A percentile compares a stretch with the other conserved stretches of the same genome.
These are phyloP conservation scores for Immersiporthe knoxdaviesiana DNA, from an alignment of 2,329 filamentous ascomycete genomes.

Conservation along the genomic window DNA sequence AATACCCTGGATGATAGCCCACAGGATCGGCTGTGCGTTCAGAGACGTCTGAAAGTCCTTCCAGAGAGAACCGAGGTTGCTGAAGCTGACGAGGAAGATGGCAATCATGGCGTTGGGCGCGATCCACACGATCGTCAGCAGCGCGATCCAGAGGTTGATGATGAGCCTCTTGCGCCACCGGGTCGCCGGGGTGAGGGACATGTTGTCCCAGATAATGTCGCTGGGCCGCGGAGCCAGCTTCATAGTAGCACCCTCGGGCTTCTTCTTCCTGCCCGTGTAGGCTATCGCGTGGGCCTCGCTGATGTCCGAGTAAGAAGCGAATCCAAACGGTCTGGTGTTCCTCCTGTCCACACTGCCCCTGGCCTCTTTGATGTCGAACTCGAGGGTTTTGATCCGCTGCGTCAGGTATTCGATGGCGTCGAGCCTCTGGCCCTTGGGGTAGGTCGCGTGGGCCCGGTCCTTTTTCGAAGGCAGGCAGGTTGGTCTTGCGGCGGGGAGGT, in stretches of 20 bases:
- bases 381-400: constrained; percentile 78
- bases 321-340: constrained; percentile 88
- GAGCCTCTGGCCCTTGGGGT: constrained; percentile 72
- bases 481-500: constrained; percentile 76
- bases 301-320: constrained; percentile 90
- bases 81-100: constrained; percentile 86
- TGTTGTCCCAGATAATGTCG: constrained; percentile 95
- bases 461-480: constrained; percentile 79
- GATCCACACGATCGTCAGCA: constrained; percentile 85
- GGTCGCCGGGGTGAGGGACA: constrained; percentile 70
- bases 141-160: constrained; percentile 81
- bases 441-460: constrained; percentile 68
- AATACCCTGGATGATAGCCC: constrained; percentile 92
- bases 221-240: constrained; percentile 81
- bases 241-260: constrained; percentile 77
- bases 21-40: constrained; percentile 64
- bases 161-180: constrained; percentile 74
- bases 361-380: constrained; percentile 82
- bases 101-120: constrained; percentile 93
- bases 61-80: constrained; percentile 82
- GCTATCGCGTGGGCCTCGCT: constrained; percentile 86
- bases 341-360: constrained; percentile 82
- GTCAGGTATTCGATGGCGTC: constrained; percentile 96
- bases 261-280: constrained; percentile 78
- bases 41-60: constrained; percentile 69